These are phyloP conservation scores for Phytophthora sansomeana DNA, from an alignment of 352 stramenopile genomes.

Conservation along the genomic window DNA sequence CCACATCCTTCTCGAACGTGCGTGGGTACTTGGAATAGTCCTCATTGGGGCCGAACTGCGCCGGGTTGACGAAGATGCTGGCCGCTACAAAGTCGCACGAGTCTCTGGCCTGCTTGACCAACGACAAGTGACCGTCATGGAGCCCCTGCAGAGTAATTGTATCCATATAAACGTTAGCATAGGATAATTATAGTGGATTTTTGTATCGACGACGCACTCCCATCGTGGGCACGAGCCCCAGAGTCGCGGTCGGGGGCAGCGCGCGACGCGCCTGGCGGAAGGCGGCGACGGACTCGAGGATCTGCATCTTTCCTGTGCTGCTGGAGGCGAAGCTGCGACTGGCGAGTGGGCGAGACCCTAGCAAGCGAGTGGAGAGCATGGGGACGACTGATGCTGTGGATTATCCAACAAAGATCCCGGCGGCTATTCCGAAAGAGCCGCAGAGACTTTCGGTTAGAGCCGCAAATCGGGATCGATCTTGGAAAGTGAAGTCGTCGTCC, in stretches of 20 bases:
- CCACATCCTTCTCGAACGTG: constrained; percentile 94
- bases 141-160: constrained; percentile 72
- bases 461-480: constrained; percentile 13
- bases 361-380: constrained; percentile 29
- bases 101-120: constrained; percentile 87
- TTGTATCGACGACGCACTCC: constrained; percentile 71
- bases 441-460: no score
- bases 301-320: constrained; percentile 38
- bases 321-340: constrained; percentile 30
- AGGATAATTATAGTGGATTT: background rate
- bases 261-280: constrained; percentile 58
- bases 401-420: constrained; percentile 22
- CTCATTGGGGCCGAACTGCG: constrained; percentile 98
- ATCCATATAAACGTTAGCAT: no score
- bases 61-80: constrained; percentile 99
- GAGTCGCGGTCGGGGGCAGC: constrained; percentile 56
- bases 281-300: constrained; percentile 62
- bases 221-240: constrained; percentile 99
- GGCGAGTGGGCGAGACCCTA: constrained; percentile 4
- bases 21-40: constrained; percentile 99
- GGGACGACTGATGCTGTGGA: constrained; percentile 9
- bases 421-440: no score
- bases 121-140: constrained; percentile 95
- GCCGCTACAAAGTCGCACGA: constrained; percentile 95
- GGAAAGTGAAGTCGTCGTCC: constrained; percentile 23